A percentile compares a stretch with the other conserved stretches of the same genome.
phyloP scores from a whole-genome alignment of 106 monocot species.

The Allium sativum region DNA sequence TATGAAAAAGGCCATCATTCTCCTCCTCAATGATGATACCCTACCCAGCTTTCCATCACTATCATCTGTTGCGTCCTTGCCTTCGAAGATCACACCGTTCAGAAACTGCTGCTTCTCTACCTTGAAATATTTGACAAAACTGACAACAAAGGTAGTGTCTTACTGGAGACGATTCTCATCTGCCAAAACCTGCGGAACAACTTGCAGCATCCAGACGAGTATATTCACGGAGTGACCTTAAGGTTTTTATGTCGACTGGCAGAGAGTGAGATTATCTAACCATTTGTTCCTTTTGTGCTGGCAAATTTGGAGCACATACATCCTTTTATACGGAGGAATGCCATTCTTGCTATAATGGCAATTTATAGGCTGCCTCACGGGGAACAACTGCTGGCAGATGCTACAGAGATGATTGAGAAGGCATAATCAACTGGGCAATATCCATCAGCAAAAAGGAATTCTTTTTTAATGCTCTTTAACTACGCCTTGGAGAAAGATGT shows the following conservation, averaged over 20 bases:
- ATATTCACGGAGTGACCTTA: slow-evolving; percentile 68
- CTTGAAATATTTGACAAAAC: slow-evolving; percentile 73
- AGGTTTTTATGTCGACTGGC: slow-evolving; percentile 56
- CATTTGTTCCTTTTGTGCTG: slow-evolving; percentile 51
- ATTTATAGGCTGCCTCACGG: slow-evolving; percentile 51
- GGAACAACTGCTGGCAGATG: slow-evolving; percentile 49
- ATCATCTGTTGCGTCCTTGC: slow-evolving; percentile 67
- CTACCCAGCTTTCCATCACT: slow-evolving; percentile 69
- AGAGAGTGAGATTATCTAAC: slow-evolving; percentile 65
- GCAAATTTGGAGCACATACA: slow-evolving; percentile 57
- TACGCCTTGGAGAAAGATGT: slow-evolving; percentile 78
- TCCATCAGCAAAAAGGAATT: slow-evolving; percentile 55
- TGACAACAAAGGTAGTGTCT: slow-evolving; percentile 41
- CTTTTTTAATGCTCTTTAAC: slow-evolving; percentile 73
- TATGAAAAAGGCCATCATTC: slow-evolving; percentile 72
- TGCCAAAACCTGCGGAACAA: slow-evolving; percentile 73
- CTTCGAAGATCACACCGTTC: slow-evolving; percentile 69
- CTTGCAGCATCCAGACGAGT: slow-evolving; percentile 69
- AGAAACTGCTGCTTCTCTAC: slow-evolving; percentile 69
- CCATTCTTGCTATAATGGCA: slow-evolving; percentile 44
- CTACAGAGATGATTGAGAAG: slow-evolving; percentile 63
- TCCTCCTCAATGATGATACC: slow-evolving; percentile 58
- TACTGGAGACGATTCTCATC: slow-evolving; percentile 80
- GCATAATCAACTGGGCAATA: slow-evolving; percentile 51
- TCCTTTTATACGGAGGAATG: slow-evolving; percentile 40